A percentile compares a stretch with the other conserved stretches of the same genome.
phyloP scores from a whole-genome alignment of 495 filamentous ascomycete species.

The Glonium stellatum region DNA sequence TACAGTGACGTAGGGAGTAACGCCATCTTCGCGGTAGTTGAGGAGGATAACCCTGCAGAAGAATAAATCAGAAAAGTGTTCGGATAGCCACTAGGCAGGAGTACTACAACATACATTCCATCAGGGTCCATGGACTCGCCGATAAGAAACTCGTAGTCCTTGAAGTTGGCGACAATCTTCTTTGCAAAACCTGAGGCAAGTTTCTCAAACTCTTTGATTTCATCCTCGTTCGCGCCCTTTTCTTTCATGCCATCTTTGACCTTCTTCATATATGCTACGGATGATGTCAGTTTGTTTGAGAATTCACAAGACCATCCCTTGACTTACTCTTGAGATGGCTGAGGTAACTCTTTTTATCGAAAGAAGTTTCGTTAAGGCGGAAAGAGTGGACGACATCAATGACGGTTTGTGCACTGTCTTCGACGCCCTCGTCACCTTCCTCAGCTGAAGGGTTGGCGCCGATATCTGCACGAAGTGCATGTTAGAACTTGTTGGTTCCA shows the following conservation, averaged over 20 bases:
- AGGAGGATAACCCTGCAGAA: slow-evolving; percentile 73
- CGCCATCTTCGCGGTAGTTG: slow-evolving; percentile 94
- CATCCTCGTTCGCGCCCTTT: slow-evolving; percentile 51
- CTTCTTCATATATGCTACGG: slow-evolving; percentile 78
- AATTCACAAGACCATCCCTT: not conserved
- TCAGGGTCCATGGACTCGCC: slow-evolving; percentile 87
- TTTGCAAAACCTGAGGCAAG: slow-evolving; percentile 62
- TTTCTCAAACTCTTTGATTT: slow-evolving; percentile 69
- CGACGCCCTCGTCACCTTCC: slow-evolving; percentile 65
- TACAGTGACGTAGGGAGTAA: slow-evolving; percentile 79
- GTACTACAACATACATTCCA: slow-evolving; percentile 61
- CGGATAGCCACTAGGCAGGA: not conserved
- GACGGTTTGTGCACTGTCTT: slow-evolving; percentile 66
- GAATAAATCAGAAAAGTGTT: slow-evolving; percentile 10
- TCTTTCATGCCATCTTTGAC: slow-evolving; percentile 63
- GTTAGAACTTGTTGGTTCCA: slow-evolving; percentile 6
- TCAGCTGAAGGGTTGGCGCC: slow-evolving; percentile 97
- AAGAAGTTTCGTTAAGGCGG: slow-evolving; percentile 67
- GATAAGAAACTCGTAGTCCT: slow-evolving; percentile 90
- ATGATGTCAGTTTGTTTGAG: not conserved
- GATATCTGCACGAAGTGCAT: slow-evolving; percentile 50
- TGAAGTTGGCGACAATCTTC: slow-evolving; percentile 77
- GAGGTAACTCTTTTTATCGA: slow-evolving; percentile 81
- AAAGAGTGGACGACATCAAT: slow-evolving; percentile 94
- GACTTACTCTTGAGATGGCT: slow-evolving; percentile 70